Percentiles rank a stretch among this genome's conserved stretches.
phyloP scores from a whole-genome alignment of 192 early-diverging fungal genomes.

The Mortierella alpina region DNA sequence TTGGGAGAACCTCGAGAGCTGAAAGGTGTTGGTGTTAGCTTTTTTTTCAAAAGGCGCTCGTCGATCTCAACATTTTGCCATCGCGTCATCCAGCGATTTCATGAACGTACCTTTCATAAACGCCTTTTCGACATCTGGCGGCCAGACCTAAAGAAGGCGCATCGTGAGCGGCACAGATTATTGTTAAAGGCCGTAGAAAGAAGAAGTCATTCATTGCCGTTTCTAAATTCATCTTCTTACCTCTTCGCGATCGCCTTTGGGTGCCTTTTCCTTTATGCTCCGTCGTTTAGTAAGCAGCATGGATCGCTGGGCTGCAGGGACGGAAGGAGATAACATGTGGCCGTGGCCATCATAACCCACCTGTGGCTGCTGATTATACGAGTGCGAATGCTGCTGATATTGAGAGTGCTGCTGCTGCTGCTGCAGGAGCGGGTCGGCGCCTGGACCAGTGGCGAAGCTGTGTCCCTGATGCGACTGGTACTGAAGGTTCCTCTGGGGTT shows the following conservation, averaged over 20 bases:
- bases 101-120: conserved; percentile 65
- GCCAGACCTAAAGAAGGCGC: conserved; percentile 63
- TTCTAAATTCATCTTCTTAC: not conserved
- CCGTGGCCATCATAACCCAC: not conserved
- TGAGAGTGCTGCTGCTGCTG: conserved; percentile 1
- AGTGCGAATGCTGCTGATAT: not conserved
- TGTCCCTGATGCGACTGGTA: not conserved
- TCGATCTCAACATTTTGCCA: not conserved
- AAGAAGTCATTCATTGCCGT: not conserved
- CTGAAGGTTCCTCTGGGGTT: conserved; percentile 1
- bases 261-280: conserved; percentile 11
- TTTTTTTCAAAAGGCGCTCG: not conserved
- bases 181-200: not conserved
- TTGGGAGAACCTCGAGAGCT: conserved; percentile 65
- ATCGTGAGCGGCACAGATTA: not conserved
- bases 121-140: conserved; percentile 66
- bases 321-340: not conserved
- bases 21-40: not conserved
- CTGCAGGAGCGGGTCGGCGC: not conserved
- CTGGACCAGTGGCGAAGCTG: not conserved
- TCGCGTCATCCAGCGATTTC: not conserved
- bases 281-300: conserved; percentile 6
- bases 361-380: not conserved
- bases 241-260: conserved; percentile 45
- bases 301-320: not conserved